phyloP scores from a whole-genome alignment of 2,329 filamentous ascomycete genomes.

The Samsoniella hepiali region DNA sequence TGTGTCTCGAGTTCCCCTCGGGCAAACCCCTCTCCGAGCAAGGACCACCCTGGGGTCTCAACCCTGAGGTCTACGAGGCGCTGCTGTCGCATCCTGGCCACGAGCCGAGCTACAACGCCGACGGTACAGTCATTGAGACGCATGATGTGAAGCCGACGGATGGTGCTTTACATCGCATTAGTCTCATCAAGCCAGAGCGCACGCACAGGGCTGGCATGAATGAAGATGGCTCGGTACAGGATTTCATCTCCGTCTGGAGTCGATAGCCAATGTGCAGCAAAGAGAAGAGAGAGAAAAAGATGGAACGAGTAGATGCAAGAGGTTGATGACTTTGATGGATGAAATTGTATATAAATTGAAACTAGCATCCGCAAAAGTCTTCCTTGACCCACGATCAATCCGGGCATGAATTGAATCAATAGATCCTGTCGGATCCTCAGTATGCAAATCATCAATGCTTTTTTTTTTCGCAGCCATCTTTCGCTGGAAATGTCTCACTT shows the following conservation, averaged over 20 bases:
- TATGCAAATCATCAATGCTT: neutral
- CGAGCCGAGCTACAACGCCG: conserved; percentile 55
- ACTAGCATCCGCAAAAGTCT: neutral
- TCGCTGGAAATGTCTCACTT: neutral
- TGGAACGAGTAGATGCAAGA: neutral
- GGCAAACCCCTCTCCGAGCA: conserved; percentile 61
- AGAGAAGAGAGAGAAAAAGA: neutral
- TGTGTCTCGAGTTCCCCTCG: conserved; percentile 75
- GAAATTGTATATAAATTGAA: conserved; percentile 9
- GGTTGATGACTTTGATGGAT: neutral
- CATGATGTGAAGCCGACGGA: conserved; percentile 37
- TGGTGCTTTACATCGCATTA: conserved; percentile 42
- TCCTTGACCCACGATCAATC: neutral
- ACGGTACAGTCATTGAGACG: conserved; percentile 42
- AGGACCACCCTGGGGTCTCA: conserved; percentile 72
- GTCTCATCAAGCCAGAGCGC: conserved; percentile 47
- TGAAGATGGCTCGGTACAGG: conserved; percentile 44
- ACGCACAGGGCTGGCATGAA: conserved; percentile 48
- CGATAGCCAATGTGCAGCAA: conserved; percentile 21
- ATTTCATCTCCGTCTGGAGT: conserved; percentile 55
- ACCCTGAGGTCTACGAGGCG: conserved; percentile 66
- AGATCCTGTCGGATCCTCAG: neutral
- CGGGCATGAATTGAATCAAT: neutral
- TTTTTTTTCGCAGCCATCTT: no score
- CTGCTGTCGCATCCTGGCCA: conserved; percentile 69